Evolutionary conservation across 2,329 filamentous ascomycete species (phyloP).

Genomic region (Hymenoscyphus linearis): DNA sequence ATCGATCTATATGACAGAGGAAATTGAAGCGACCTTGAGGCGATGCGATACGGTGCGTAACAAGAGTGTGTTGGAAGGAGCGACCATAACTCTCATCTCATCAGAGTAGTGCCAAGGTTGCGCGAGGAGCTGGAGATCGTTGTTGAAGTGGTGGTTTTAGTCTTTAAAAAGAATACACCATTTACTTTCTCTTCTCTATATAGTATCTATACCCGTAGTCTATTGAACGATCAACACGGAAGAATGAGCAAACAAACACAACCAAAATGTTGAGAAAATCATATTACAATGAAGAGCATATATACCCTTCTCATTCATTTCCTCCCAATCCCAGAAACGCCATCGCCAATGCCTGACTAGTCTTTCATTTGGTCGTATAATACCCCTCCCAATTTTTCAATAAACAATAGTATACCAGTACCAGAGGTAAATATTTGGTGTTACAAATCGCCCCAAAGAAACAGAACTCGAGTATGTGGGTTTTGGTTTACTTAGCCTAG

Average conservation of each 20-base stretch:
- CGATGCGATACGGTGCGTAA: no score
- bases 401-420: neutral
- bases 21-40: no score
- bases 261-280: neutral
- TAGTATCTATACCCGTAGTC: neutral
- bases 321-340: slow-evolving; percentile 3
- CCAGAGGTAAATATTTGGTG: slow-evolving; percentile 1
- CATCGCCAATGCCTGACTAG: neutral
- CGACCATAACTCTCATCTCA: no score
- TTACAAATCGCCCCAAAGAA: slow-evolving; percentile 1
- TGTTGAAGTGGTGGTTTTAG: no score
- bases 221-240: neutral
- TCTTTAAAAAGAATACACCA: no score
- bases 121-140: no score
- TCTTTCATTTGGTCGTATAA: neutral
- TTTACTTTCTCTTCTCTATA: no score
- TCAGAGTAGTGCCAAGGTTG: no score
- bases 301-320: neutral
- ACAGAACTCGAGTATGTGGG: neutral
- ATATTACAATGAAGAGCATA: neutral
- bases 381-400: neutral
- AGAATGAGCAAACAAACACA: neutral
- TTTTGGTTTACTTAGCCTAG: slow-evolving; percentile 51
- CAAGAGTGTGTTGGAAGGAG: no score
- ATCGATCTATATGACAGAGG: no score